Evolutionary conservation across 805 yeast genomes (phyloP).

Genomic region (Kuraishia borneana): DNA sequence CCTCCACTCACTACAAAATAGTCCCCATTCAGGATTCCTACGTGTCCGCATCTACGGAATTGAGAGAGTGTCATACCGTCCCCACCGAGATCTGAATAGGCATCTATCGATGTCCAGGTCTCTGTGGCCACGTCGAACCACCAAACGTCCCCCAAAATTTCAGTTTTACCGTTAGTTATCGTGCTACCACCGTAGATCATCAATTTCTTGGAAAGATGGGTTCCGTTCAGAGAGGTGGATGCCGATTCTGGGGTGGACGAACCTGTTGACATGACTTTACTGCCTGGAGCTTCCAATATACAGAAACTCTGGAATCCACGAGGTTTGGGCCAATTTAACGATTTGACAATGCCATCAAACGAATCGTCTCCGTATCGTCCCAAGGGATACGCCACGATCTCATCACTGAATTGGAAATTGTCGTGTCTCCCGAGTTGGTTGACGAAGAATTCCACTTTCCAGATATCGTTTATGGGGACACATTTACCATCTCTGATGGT

Average conservation of each 20-base stretch:
- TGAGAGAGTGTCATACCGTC: constrained; percentile 1
- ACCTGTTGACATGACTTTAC: background rate
- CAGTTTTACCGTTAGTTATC: constrained; percentile 8
- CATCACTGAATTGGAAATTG: constrained; percentile 6
- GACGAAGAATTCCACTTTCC: constrained; percentile 28
- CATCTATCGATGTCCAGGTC: constrained; percentile 22
- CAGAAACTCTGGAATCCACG: constrained; percentile 7
- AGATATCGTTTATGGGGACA: constrained; percentile 24
- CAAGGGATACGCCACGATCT: constrained; percentile 5
- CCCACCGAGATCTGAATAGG: constrained; percentile 14
- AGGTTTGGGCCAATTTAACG: constrained; percentile 7
- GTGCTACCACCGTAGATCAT: constrained; percentile 22
- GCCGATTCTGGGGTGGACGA: constrained; percentile 2
- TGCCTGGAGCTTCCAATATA: constrained; percentile 3
- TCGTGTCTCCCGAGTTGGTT: constrained; percentile 22
- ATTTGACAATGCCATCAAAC: constrained; percentile 14
- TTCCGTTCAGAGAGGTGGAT: constrained; percentile 1
- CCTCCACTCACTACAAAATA: constrained; percentile 2
- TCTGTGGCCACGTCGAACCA: constrained; percentile 32
- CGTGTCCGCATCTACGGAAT: constrained; percentile 1
- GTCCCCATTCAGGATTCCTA: background rate
- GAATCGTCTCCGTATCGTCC: constrained; percentile 13
- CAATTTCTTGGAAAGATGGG: constrained; percentile 8
- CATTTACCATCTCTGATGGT: constrained; percentile 15
- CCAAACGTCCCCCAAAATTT: constrained; percentile 39